phyloP scores from a whole-genome alignment of 768 basidiomycete genomes.

The Lentinus tigrinus region DNA sequence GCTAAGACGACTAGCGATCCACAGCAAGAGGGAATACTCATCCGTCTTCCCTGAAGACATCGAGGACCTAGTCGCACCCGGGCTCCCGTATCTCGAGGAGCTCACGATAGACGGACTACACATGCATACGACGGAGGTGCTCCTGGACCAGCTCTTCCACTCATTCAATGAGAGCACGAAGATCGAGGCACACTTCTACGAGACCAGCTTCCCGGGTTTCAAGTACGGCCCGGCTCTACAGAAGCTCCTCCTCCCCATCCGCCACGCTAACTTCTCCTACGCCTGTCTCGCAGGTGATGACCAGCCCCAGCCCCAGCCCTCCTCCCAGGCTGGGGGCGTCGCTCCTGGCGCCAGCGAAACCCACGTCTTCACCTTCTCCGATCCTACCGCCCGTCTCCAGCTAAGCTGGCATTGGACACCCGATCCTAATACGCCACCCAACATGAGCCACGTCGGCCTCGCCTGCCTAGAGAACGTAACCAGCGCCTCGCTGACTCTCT shows the following conservation, averaged over 20 bases:
- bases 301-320: not conserved
- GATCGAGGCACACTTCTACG: not conserved
- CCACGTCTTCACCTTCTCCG: not conserved
- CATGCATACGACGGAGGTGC: not conserved
- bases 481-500: not conserved
- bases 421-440: not conserved
- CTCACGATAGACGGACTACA: not conserved
- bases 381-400: not conserved
- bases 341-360: not conserved
- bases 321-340: not conserved
- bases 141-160: not conserved
- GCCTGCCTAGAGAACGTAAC: not conserved
- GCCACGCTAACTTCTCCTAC: not conserved
- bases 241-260: not conserved
- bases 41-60: not conserved
- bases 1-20: not conserved
- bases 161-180: not conserved
- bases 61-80: not conserved
- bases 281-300: not conserved
- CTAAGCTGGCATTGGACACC: not conserved
- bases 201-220: not conserved
- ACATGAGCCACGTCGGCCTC: not conserved
- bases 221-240: not conserved
- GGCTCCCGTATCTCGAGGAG: not conserved
- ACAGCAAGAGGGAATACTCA: not conserved